Conservation (phyloP, 305 asterid species). For the Fraxinus latifolia region DNA sequence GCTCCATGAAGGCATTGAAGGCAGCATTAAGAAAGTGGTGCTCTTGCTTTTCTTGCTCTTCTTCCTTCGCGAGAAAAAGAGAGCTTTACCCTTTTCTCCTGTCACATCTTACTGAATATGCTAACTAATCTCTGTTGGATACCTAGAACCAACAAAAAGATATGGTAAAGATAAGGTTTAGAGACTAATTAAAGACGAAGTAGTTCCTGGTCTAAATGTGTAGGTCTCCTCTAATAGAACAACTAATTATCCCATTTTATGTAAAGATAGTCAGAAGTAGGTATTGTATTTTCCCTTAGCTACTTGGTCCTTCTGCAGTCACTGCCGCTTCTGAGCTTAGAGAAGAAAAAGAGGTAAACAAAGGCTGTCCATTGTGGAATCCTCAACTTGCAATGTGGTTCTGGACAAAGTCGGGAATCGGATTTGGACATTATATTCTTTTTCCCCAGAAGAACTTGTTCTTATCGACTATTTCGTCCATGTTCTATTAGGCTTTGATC, state of each 20-base stretch:
- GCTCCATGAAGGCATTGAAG: constrained; percentile 24
- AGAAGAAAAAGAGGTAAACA: background rate
- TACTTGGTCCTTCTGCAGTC: background rate
- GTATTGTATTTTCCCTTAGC: background rate
- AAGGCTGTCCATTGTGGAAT: background rate
- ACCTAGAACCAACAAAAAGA: background rate
- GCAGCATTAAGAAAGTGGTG: constrained; percentile 19
- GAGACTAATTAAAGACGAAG: constrained; percentile 12
- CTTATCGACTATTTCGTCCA: background rate
- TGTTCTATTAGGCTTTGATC: background rate
- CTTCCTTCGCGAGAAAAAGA: constrained; percentile 26
- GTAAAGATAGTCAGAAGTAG: background rate
- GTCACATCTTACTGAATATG: background rate
- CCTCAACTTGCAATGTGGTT: background rate
- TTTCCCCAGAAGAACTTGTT: background rate
- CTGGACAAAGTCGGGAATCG: background rate
- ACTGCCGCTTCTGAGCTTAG: background rate
- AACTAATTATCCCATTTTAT: background rate
- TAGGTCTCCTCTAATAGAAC: constrained; percentile 15
- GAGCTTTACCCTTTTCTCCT: constrained; percentile 17
- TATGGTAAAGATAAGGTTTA: background rate
- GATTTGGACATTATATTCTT: background rate
- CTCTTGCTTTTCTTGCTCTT: constrained; percentile 28
- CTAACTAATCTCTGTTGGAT: constrained; percentile 10
- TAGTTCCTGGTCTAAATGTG: constrained; percentile 4